Conservation (phyloP, 176 grass and related monocot species). For the Urochloa ruziziensis region DNA sequence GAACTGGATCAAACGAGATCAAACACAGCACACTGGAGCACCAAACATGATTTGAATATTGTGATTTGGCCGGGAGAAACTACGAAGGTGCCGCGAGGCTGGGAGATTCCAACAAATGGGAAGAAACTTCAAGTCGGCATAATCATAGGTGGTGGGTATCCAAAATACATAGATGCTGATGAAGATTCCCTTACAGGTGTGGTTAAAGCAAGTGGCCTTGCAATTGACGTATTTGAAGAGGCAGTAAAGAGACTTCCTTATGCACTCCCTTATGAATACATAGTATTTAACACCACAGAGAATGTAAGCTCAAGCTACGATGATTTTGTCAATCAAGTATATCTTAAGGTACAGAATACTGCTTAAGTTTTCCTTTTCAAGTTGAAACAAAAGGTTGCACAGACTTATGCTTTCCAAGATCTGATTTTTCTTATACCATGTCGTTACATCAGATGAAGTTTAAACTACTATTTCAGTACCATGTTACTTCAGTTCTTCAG, state of each 20-base stretch:
- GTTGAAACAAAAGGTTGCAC: too few relatives aligned
- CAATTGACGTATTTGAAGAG: conserved; percentile 36
- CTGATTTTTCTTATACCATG: too few relatives aligned
- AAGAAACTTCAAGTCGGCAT: conserved; percentile 41
- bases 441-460: too few relatives aligned
- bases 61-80: conserved; percentile 39
- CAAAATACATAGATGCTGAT: too few relatives aligned
- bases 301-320: not conserved
- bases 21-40: too few relatives aligned
- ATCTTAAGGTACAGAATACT: too few relatives aligned
- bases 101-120: conserved; percentile 3
- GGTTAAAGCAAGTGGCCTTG: not conserved
- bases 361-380: too few relatives aligned
- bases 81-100: conserved; percentile 18
- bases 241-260: conserved; percentile 28
- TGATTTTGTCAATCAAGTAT: conserved; percentile 27
- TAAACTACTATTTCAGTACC: too few relatives aligned
- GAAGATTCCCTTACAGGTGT: not conserved
- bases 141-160: too few relatives aligned
- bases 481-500: too few relatives aligned
- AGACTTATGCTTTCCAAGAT: too few relatives aligned
- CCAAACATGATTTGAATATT: not conserved
- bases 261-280: conserved; percentile 12
- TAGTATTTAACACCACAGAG: not conserved
- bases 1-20: not conserved